A percentile compares a stretch with the other conserved stretches of the same genome.
These are phyloP conservation scores for Hypoxylon sp. DNA, from an alignment of 2,329 filamentous ascomycete genomes.

Conservation along the genomic window DNA sequence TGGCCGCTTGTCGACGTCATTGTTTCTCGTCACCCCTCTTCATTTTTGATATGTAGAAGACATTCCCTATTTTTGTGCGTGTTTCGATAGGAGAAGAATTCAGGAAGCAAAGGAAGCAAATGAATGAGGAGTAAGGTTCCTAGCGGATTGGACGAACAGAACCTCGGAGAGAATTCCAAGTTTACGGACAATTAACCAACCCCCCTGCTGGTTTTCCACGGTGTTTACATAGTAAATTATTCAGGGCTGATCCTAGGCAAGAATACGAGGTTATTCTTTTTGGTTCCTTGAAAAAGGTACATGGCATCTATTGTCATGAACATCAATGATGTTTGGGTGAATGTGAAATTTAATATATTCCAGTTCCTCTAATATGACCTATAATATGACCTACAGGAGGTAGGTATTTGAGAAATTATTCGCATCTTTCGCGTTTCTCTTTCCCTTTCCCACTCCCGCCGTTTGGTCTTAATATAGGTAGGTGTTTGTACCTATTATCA, in stretches of 20 bases:
- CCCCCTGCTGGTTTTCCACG: conserved; percentile 22
- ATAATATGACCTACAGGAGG: too few relatives aligned
- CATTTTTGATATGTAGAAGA: background rate
- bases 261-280: background rate
- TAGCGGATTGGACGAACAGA: background rate
- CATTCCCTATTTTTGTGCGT: background rate
- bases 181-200: conserved; percentile 5
- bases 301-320: background rate
- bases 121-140: conserved; percentile 4
- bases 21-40: background rate
- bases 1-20: background rate
- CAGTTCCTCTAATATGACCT: too few relatives aligned
- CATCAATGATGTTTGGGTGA: background rate
- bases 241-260: conserved; percentile 1
- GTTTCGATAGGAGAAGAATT: too few relatives aligned
- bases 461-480: too few relatives aligned
- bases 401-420: too few relatives aligned
- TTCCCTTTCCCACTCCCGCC: too few relatives aligned
- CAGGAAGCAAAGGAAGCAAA: conserved; percentile 43
- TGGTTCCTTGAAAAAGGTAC: too few relatives aligned
- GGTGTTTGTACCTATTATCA: too few relatives aligned
- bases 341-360: too few relatives aligned
- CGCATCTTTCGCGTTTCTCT: too few relatives aligned
- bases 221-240: conserved; percentile 11
- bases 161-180: background rate